Base-by-base conservation (phyloP, 1,139 yeast species). In the Suhomyces taliae region DNA sequence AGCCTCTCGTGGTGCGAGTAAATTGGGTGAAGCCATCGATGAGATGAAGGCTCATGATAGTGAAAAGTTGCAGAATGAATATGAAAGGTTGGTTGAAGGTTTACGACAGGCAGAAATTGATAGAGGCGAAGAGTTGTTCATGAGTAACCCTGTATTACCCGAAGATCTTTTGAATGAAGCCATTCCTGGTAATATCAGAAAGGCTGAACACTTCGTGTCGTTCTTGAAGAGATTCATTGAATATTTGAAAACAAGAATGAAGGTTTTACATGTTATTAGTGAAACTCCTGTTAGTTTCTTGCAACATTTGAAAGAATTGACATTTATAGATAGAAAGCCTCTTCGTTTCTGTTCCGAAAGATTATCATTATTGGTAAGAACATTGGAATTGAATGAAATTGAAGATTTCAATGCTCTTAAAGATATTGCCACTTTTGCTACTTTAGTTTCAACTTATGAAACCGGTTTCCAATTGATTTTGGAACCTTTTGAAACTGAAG, bases 401-500 rank as follows among this genome's bases (percentile, higher is more conserved):
- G 99, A 95, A 57, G 98, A 93, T 59, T 90, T 88, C 54, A 83
- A 86, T 51, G 96, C 99, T 0, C 73, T 93, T 49, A 95, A 93
- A 62, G 99, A 95, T 62, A 89, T 93, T 49, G 98, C 97, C 0
- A 90, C 97, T 0, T 93, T 93, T 75, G 99, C 99, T 1, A 93
- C 99, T 0, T 73, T 93, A 41, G 95, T 93, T 1, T 85, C 98
- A 0, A 95, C 99, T 0, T 93, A 95, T 66, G 99, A 93, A 56
- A 79, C 84, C 35, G 99, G 99, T 0, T 93, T 93, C 64, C 85
- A 89, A 56, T 75, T 93, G 50, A 93, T 93, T 53, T 74, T 95
- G 46, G 99, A 93, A 61, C 99, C 99, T 0, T 93, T 83, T 69
- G 99, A 93, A 64, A 86, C 97, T 0, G 99, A 93, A 60, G 95